Conservation (phyloP, 108 stramenopile genomes). For the Ochromonas danica region DNA sequence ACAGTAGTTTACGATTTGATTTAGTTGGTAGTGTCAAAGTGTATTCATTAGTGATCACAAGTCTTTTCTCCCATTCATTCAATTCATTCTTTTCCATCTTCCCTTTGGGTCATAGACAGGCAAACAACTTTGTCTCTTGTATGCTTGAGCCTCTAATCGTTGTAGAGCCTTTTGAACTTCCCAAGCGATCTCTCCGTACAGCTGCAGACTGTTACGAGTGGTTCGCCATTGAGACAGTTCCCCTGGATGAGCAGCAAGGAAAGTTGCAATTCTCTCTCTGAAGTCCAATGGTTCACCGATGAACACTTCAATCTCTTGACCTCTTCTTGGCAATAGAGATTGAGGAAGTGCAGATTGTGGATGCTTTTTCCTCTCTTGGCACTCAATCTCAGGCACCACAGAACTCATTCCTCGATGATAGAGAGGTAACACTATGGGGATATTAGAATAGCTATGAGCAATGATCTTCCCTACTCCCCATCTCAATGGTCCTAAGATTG, state of each 20-base stretch:
- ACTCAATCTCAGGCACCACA: constrained; percentile 34
- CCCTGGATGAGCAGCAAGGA: not conserved
- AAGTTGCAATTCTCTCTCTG: not conserved
- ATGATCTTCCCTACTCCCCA: constrained; percentile 12
- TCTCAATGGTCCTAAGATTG: constrained; percentile 41
- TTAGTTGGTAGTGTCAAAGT: too few species aligned
- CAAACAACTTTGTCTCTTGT: too few species aligned
- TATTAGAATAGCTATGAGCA: constrained; percentile 30
- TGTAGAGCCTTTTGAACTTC: not conserved
- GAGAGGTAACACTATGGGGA: constrained; percentile 47
- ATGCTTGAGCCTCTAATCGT: not conserved
- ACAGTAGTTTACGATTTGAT: too few species aligned
- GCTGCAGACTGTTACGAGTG: not conserved
- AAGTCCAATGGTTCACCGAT: not conserved
- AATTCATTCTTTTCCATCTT: too few species aligned
- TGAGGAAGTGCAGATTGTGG: not conserved
- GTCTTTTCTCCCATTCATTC: too few species aligned
- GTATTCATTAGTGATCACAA: too few species aligned
- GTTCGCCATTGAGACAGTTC: not conserved
- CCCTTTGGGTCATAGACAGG: too few species aligned
- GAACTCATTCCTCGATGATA: constrained; percentile 49
- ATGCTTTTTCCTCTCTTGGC: not conserved
- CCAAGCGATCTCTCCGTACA: not conserved
- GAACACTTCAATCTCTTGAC: not conserved
- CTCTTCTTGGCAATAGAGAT: not conserved